Percentiles rank a stretch among this genome's conserved stretches.
These are phyloP conservation scores for Pestalotiopsis sp. DNA, from an alignment of 2,329 filamentous ascomycete species.

Conservation along the genomic window DNA sequence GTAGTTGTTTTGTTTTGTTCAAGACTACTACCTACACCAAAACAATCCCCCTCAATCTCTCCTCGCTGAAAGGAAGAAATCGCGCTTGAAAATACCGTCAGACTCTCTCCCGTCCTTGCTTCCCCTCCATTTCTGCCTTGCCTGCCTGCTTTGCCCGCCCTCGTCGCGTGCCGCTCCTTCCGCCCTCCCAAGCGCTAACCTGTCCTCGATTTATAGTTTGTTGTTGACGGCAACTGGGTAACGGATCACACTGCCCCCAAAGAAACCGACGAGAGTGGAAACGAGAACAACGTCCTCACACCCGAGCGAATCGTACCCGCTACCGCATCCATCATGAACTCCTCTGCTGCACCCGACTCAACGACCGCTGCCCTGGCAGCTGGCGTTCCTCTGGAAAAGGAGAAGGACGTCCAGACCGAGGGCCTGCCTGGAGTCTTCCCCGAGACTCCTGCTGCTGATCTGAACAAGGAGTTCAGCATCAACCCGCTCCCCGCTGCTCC, in stretches of 20 bases:
- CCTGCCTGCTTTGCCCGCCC: not conserved
- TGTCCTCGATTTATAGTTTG: conserved; percentile 66
- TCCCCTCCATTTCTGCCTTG: not conserved
- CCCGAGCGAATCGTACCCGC: conserved; percentile 68
- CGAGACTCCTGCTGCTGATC: conserved; percentile 63
- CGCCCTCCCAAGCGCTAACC: not conserved
- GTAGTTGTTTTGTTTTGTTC: not conserved
- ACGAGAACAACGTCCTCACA: conserved; percentile 90
- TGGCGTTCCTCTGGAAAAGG: conserved; percentile 57
- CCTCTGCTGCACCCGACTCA: conserved; percentile 65
- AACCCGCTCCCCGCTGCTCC: conserved; percentile 65
- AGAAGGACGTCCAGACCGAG: conserved; percentile 36
- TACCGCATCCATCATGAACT: conserved; percentile 62
- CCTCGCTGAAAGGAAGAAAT: not conserved
- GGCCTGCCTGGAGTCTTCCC: conserved; percentile 71
- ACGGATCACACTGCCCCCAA: conserved; percentile 79
- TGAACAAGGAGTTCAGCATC: conserved; percentile 57
- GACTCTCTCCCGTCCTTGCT: not conserved
- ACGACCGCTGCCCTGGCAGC: conserved; percentile 73
- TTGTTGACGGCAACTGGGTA: conserved; percentile 91
- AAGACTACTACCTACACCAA: not conserved
- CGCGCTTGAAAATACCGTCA: not conserved
- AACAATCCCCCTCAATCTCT: not conserved
- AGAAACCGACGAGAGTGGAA: conserved; percentile 81
- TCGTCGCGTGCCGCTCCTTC: not conserved